A percentile compares a stretch with the other conserved stretches of the same genome.
These are phyloP conservation scores for Mycena citricolor DNA, from an alignment of 1,284 basidiomycete genomes.

Conservation along the genomic window DNA sequence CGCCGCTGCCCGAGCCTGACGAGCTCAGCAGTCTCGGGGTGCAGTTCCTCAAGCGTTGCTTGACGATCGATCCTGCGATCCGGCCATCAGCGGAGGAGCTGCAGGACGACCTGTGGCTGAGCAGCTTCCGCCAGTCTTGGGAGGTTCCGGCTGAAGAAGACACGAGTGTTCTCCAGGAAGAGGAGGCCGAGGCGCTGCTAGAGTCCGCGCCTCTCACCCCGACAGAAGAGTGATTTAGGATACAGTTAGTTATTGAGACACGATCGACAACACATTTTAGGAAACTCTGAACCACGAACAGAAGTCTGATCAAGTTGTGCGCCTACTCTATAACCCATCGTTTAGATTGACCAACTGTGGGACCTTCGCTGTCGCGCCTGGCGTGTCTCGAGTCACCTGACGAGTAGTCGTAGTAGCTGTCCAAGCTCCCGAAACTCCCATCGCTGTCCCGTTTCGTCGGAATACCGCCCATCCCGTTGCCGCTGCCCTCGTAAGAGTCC, in stretches of 20 bases:
- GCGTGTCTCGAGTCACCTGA: slow-evolving; percentile 17
- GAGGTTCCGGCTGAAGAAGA: slow-evolving; percentile 55
- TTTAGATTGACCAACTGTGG: slow-evolving; percentile 16
- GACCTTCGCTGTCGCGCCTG: slow-evolving; percentile 21
- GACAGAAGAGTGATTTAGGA: slow-evolving; percentile 26
- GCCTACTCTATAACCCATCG: slow-evolving; percentile 23
- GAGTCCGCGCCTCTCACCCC: too few species aligned
- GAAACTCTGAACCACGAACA: slow-evolving; percentile 11
- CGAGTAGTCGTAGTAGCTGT: slow-evolving; percentile 27
- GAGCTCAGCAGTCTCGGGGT: slow-evolving; percentile 92
- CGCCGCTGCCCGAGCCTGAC: slow-evolving; percentile 88
- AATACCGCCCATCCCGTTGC: slow-evolving; percentile 15
- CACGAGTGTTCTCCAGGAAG: slow-evolving; percentile 56
- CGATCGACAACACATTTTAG: too few species aligned
- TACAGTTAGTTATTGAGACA: too few species aligned
- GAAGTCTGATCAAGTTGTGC: slow-evolving; percentile 6
- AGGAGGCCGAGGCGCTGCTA: slow-evolving; percentile 52
- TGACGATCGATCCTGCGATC: slow-evolving; percentile 84
- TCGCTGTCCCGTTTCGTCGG: slow-evolving; percentile 15
- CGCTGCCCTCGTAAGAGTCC: slow-evolving; percentile 14
- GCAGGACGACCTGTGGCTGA: slow-evolving; percentile 90
- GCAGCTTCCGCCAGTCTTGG: slow-evolving; percentile 71
- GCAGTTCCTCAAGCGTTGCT: slow-evolving; percentile 90
- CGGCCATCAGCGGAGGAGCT: slow-evolving; percentile 88
- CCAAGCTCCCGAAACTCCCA: slow-evolving; percentile 24